Percentiles rank a stretch among this genome's conserved stretches.
These are phyloP conservation scores for Verticillium tricorpus DNA, from an alignment of 2,329 filamentous ascomycete genomes.

Conservation along the genomic window DNA sequence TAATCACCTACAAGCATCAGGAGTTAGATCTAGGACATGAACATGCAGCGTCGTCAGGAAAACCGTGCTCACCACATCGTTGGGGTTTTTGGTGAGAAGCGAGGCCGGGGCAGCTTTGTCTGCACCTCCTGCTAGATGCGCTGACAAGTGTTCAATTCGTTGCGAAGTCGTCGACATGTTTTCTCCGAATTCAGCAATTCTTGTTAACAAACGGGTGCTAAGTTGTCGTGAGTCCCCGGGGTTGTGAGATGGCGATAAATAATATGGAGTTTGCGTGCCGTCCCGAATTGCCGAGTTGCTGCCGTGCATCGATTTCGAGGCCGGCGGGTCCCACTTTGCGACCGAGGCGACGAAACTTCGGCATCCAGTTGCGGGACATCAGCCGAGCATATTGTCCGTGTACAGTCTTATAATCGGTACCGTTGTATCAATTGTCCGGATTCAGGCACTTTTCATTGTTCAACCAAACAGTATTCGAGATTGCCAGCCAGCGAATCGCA, in stretches of 20 bases:
- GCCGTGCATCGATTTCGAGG: not conserved
- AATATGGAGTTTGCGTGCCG: not conserved
- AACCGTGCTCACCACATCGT: constrained; percentile 64
- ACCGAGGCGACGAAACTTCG: not conserved
- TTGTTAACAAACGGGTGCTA: too few species aligned
- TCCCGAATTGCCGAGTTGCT: not conserved
- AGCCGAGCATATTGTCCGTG: not conserved
- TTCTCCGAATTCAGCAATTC: not conserved
- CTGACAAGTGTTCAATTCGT: not conserved
- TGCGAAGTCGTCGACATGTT: constrained; percentile 1
- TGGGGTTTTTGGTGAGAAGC: constrained; percentile 86
- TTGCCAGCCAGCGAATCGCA: too few species aligned
- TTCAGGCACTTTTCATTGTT: too few species aligned
- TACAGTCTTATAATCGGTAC: too few species aligned
- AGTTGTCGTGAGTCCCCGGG: too few species aligned
- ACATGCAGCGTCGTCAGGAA: not conserved
- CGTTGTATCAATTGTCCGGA: too few species aligned
- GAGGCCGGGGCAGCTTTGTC: not conserved
- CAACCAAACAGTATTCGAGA: too few species aligned
- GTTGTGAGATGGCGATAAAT: not conserved
- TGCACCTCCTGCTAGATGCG: not conserved
- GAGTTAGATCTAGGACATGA: constrained; percentile 10
- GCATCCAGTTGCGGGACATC: not conserved
- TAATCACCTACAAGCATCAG: constrained; percentile 33
- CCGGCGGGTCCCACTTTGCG: not conserved